phyloP scores from a whole-genome alignment of 192 early-diverging fungal genomes.

The Backusella tarrabulga region DNA sequence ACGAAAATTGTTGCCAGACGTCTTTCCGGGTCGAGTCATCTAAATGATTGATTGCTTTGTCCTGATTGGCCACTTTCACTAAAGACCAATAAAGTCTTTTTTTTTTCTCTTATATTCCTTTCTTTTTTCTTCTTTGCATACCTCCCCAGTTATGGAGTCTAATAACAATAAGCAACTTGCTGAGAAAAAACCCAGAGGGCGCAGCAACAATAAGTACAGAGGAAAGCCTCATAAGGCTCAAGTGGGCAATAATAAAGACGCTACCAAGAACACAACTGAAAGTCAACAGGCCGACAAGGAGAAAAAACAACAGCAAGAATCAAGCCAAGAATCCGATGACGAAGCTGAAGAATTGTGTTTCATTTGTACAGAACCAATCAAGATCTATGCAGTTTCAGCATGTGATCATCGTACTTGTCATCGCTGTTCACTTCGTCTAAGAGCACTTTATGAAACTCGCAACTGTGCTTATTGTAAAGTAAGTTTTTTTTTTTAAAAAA shows the following conservation, averaged over 20 bases:
- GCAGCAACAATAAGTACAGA: neutral
- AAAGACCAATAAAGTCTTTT: neutral
- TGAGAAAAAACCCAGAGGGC: neutral
- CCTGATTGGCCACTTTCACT: no score
- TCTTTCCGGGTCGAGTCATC: no score
- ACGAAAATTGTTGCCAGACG: no score
- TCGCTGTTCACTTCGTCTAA: slow-evolving; percentile 82
- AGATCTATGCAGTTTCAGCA: slow-evolving; percentile 77
- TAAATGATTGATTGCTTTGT: no score
- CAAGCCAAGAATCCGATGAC: slow-evolving; percentile 23
- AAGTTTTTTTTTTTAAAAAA: neutral
- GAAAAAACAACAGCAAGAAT: neutral
- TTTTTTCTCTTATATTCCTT: neutral
- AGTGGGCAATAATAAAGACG: neutral
- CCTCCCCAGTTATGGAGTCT: neutral
- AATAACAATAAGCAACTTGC: neutral
- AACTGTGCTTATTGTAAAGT: slow-evolving; percentile 93
- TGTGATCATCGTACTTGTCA: slow-evolving; percentile 95
- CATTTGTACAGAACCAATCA: slow-evolving; percentile 87
- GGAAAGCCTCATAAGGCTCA: neutral
- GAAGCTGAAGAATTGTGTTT: slow-evolving; percentile 63
- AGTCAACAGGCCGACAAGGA: neutral
- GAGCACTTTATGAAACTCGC: slow-evolving; percentile 84
- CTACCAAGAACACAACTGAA: neutral
- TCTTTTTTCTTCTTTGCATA: neutral